These are phyloP conservation scores for Murraya paniculata DNA, from an alignment of 345 rosid genomes.

Conservation along the genomic window DNA sequence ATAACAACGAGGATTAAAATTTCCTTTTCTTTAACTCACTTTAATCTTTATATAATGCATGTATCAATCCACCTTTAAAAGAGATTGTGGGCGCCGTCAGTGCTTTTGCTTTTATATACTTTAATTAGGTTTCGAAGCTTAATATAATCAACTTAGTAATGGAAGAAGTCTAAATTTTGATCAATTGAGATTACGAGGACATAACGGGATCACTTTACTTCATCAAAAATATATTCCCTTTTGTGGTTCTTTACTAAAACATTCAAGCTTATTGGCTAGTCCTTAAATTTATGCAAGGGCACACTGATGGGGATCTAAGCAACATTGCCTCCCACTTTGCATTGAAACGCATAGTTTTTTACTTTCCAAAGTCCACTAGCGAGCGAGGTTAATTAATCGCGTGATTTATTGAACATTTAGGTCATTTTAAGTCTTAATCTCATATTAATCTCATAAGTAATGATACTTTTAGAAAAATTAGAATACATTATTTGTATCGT, in stretches of 20 bases:
- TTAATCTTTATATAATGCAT: slow-evolving; percentile 23
- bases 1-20: slow-evolving; percentile 4
- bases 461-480: rapidly evolving
- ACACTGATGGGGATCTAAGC: slow-evolving; percentile 25
- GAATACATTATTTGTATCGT: no score
- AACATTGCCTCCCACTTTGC: slow-evolving; percentile 9
- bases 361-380: background rate
- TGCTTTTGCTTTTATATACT: slow-evolving; percentile 12
- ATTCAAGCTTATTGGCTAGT: slow-evolving; percentile 7
- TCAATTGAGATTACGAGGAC: background rate
- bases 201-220: background rate
- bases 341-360: background rate
- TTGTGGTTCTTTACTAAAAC: background rate
- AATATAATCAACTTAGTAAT: background rate
- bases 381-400: background rate
- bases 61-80: slow-evolving; percentile 13
- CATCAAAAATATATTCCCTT: background rate
- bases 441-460: background rate
- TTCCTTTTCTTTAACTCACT: slow-evolving; percentile 1
- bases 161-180: slow-evolving; percentile 14
- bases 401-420: background rate
- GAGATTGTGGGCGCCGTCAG: slow-evolving; percentile 7
- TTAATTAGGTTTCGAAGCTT: slow-evolving; percentile 7
- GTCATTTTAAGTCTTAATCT: background rate
- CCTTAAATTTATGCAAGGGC: slow-evolving; percentile 6